Evolutionary conservation across 257 asterid genomes (phyloP).

Genomic region (Gynochthodes officinalis): DNA sequence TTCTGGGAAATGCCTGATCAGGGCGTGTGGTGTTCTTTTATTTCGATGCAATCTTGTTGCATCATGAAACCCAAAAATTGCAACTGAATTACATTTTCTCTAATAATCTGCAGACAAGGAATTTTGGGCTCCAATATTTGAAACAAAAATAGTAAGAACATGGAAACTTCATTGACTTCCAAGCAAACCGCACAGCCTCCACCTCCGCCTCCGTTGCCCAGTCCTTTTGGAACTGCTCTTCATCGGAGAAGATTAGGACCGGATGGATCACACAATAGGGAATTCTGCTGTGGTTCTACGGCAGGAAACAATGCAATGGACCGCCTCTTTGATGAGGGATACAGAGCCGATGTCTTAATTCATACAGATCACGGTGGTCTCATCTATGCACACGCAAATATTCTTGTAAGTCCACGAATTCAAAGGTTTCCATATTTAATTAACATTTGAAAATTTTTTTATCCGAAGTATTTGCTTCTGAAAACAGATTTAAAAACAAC

Average conservation of each 20-base stretch:
- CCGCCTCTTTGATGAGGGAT: conserved; percentile 75
- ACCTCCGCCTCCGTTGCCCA: conserved; percentile 61
- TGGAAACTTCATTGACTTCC: conserved; percentile 20
- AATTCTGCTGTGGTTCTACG: conserved; percentile 27
- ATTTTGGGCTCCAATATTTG: neutral
- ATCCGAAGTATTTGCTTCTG: neutral
- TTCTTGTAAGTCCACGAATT: conserved; percentile 54
- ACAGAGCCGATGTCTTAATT: conserved; percentile 72
- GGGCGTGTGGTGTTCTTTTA: no score
- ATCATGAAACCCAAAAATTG: no score
- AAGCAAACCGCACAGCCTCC: conserved; percentile 44
- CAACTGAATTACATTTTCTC: neutral
- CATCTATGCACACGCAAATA: conserved; percentile 64
- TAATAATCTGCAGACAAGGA: conserved; percentile 14
- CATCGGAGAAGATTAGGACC: conserved; percentile 22
- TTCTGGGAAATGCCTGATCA: neutral
- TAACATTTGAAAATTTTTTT: no score
- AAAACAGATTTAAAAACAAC: neutral
- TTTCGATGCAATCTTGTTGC: no score
- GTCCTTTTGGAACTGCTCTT: conserved; percentile 12
- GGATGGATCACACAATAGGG: conserved; percentile 22
- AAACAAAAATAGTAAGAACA: conserved; percentile 25
- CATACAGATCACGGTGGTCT: conserved; percentile 43
- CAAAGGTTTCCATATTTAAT: neutral
- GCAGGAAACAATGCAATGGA: conserved; percentile 42